Base-by-base conservation (phyloP, 305 asterid genomes). In the Ruellia speciosa region DNA sequence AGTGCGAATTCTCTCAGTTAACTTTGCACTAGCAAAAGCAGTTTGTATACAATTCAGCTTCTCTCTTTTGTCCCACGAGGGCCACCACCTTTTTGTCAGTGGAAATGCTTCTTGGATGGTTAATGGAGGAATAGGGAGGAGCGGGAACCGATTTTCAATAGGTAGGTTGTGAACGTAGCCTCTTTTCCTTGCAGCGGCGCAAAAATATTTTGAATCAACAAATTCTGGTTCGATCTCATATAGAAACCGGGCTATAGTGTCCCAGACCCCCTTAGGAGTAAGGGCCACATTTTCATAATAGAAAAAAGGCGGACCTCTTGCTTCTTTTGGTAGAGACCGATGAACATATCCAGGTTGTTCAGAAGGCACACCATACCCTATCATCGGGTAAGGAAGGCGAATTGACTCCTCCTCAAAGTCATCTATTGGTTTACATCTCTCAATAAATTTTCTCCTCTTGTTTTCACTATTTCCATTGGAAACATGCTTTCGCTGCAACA, bases 191-290 rank as follows among this genome's bases (percentile, higher is more conserved):
- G 31, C 31, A 24, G 31, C 4, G 31, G 31, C 31, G 31, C 31
- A 24, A 24, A 24, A 24, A 24, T 24, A 24, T 24, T 24, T 24
- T 24, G 31, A 24, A 24, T 24, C 31, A 24, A 24, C 31, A 24
- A 24, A 24, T 24, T 24, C 31, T 24, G 31, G 31, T 24, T 24
- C 31, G 31, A 24, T 4, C 3, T 24, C 31, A 24, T 24, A 24
- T 24, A 24, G 31, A 24, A 24, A 24, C 31, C 31, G 31, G 31
- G 31, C 79, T 52, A 93, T 93, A 0, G 79, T 75, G 64, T 84
- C 97, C 99, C 99, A 93, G 0, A 81, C 99, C 3, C 97, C 97
- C 70, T 93, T 89, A 0, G 99, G 99, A 10, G 99, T 81, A 3
- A 88, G 73, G 10, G 99, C 99, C 4, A 93, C 96, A 51, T 88